Evolutionary conservation across 2,329 filamentous ascomycete genomes (phyloP).

Genomic region (Aureobasidium leucospermi): DNA sequence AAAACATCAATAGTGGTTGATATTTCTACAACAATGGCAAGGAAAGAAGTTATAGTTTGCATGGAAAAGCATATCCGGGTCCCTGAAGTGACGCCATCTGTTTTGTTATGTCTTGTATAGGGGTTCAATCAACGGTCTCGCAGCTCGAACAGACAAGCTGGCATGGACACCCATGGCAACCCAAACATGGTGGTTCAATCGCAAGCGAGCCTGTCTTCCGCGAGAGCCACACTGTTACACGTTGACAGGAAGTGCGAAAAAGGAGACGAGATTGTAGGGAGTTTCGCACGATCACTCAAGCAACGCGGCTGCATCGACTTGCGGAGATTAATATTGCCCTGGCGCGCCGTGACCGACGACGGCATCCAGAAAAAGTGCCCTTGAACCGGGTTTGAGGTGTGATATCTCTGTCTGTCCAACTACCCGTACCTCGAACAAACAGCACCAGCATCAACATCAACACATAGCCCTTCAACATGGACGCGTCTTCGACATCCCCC

Average conservation of each 20-base stretch:
- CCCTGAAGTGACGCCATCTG: not conserved
- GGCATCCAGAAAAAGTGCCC: slow-evolving; percentile 1
- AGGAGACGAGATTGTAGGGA: slow-evolving; percentile 11
- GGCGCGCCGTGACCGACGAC: slow-evolving; percentile 1
- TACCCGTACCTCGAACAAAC: not conserved
- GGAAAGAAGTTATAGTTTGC: not conserved
- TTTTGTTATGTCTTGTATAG: slow-evolving; percentile 5
- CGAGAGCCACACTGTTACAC: not conserved
- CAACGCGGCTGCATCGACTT: slow-evolving; percentile 12
- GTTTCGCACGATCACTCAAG: slow-evolving; percentile 1
- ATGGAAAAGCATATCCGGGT: not conserved
- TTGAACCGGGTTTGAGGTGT: not conserved
- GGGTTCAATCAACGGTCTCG: not conserved
- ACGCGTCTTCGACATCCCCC: slow-evolving; percentile 18
- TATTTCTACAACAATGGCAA: not conserved
- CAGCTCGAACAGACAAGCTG: not conserved
- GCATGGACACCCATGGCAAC: not conserved
- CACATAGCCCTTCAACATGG: not conserved
- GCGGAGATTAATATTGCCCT: slow-evolving; percentile 11
- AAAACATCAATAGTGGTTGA: too few relatives aligned
- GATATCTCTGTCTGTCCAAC: not conserved
- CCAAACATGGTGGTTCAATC: not conserved
- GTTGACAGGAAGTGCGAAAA: not conserved
- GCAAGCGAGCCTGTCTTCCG: not conserved
- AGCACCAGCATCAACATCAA: slow-evolving; percentile 1